Base-by-base conservation (phyloP, 495 filamentous ascomycete species). In the Usnea hakonensis region DNA sequence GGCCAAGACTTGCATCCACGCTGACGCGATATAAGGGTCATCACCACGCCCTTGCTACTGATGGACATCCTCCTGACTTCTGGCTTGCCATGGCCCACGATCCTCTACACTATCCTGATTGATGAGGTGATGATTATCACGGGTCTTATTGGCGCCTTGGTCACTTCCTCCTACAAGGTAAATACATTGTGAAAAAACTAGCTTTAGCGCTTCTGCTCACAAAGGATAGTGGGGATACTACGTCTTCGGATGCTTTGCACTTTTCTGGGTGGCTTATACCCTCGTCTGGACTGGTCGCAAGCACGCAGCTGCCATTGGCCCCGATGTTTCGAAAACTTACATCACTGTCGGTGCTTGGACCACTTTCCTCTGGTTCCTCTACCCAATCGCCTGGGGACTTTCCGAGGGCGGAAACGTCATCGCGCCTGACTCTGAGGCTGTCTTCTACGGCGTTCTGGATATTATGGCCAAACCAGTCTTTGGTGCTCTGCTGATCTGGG, bases 401-500 rank as follows among this genome's bases (percentile, higher is more conserved):
- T 76, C 73, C 43, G 87, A 90, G 63, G 87, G 86, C 36, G 85
- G 85, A 5, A 89, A 90, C 68, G 71, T 80, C 60, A 86, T 89
- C 60, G 68, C 81, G 2, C 80, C 85, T 0, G 85, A 87, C 61
- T 81, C 78, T 4, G 84, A 84, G 64, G 77, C 80, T n/a, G 71
- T 88, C 60, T 90, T 90, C 72, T 90, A 89, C 65, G 85, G 85
- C 36, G 74, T 86, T 23, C 71, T 90, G 17, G 85, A 90, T 65
- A 65, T 89, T 9, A 59, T 87, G 17, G 71, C 83, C 8, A 82
- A 86, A 59, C 85, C 83, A 2, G 68, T 84, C 0, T 80, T 87
- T 55, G 77, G 81, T 23, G 76, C 77, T 5, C 50, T 79, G 33
- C 70, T 84, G 57, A 69, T 81, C 55, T 78, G 73, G 74, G 82